A percentile compares a stretch with the other conserved stretches of the same genome.
Conservation (phyloP, 352 stramenopile genomes). For the Globisporangium yorkense region DNA sequence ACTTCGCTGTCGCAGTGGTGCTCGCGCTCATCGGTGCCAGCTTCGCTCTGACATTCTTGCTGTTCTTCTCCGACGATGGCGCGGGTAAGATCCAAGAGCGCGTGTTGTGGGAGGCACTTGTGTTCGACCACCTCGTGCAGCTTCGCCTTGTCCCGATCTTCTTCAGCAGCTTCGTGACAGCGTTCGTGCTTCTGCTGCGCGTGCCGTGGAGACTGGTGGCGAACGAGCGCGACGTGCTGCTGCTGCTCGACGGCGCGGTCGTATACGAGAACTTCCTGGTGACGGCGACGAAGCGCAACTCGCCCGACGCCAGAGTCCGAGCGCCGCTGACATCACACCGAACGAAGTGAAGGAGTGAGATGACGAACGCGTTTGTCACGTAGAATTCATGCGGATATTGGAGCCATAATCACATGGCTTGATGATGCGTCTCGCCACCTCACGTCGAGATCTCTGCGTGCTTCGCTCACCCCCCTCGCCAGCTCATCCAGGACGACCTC, state of each 20-base stretch:
- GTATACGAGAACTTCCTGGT: not conserved
- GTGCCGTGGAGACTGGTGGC: not conserved
- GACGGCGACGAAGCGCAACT: too few species aligned
- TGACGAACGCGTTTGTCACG: too few species aligned
- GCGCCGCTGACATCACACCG: too few species aligned
- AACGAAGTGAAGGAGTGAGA: too few species aligned
- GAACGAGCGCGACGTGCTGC: not conserved
- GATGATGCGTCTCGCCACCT: too few species aligned
- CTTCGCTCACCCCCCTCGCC: not conserved
- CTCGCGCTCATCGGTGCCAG: not conserved
- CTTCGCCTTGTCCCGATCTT: not conserved
- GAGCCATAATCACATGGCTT: too few species aligned
- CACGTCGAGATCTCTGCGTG: too few species aligned
- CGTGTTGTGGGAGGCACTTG: slow-evolving; percentile 3
- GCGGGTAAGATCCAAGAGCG: slow-evolving; percentile 8
- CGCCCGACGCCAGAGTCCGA: too few species aligned
- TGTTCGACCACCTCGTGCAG: too few species aligned
- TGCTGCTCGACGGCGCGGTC: not conserved
- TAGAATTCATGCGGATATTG: too few species aligned
- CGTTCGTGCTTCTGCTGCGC: not conserved
- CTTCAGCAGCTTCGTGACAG: not conserved
- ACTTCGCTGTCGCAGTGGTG: slow-evolving; percentile 3
- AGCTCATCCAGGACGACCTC: too few species aligned
- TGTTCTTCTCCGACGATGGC: not conserved
- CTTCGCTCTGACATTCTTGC: slow-evolving; percentile 2